A percentile compares a stretch with the other conserved stretches of the same genome.
phyloP scores from a whole-genome alignment of 768 basidiomycete species.

The Trametes coccinea region DNA sequence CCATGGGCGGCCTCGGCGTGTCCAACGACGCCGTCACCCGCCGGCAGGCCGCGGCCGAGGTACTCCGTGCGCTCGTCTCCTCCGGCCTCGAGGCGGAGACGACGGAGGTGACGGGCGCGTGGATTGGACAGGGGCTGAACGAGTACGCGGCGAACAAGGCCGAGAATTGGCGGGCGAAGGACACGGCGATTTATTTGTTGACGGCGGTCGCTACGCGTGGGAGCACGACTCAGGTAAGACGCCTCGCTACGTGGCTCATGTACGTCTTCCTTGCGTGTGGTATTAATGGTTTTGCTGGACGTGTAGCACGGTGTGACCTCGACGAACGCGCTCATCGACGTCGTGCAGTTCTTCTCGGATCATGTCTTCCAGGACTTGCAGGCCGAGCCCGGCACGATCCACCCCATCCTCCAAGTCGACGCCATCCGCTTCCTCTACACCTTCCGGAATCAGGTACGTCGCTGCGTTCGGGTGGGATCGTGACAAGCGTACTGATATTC shows the following conservation, averaged over 20 bases:
- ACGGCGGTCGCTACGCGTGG: conserved; percentile 93
- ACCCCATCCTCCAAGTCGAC: conserved; percentile 93
- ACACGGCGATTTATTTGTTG: conserved; percentile 89
- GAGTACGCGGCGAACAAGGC: conserved; percentile 61
- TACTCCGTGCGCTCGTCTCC: conserved; percentile 86
- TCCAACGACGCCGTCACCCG: conserved; percentile 78
- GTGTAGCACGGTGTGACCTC: conserved; percentile 88
- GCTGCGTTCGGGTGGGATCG: not conserved
- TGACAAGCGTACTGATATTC: no score
- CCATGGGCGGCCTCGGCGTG: conserved; percentile 43
- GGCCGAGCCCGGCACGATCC: conserved; percentile 63
- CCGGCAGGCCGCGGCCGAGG: conserved; percentile 91
- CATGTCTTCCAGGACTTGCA: conserved; percentile 87
- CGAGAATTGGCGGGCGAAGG: conserved; percentile 86
- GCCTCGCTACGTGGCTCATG: not conserved
- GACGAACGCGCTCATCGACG: conserved; percentile 87
- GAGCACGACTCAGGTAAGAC: conserved; percentile 72
- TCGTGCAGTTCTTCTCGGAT: conserved; percentile 94
- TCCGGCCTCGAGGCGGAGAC: conserved; percentile 80
- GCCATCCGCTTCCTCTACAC: conserved; percentile 94
- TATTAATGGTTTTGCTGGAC: no score
- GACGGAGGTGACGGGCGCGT: conserved; percentile 85
- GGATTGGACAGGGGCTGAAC: conserved; percentile 74
- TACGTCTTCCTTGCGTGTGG: no score
- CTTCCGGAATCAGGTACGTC: conserved; percentile 87